Percentiles rank a stretch among this genome's conserved stretches.
Conservation (phyloP, 2,329 filamentous ascomycete genomes). For the Aureobasidium leucospermi region DNA sequence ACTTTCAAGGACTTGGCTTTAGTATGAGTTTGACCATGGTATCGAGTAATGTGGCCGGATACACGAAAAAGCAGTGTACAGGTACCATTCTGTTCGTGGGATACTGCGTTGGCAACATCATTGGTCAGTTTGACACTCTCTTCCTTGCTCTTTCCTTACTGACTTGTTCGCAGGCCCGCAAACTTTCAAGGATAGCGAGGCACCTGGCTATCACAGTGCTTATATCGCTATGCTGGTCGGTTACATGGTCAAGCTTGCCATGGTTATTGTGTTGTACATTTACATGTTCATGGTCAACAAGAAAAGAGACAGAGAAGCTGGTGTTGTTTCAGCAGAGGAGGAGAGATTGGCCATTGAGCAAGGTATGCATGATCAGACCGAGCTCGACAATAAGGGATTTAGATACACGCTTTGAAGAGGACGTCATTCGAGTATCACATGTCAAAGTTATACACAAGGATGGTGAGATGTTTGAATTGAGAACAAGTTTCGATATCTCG, state of each 20-base stretch:
- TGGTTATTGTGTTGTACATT: constrained; percentile 45
- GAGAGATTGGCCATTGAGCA: constrained; percentile 46
- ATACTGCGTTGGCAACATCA: constrained; percentile 45
- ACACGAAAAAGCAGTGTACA: constrained; percentile 49
- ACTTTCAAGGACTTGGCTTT: constrained; percentile 48
- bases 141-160: not conserved
- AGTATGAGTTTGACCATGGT: constrained; percentile 48
- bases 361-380: constrained; percentile 50
- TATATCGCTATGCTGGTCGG: constrained; percentile 52
- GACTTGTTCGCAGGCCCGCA: constrained; percentile 39
- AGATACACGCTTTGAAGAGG: constrained; percentile 40
- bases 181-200: constrained; percentile 45
- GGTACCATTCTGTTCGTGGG: constrained; percentile 45
- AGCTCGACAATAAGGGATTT: constrained; percentile 49
- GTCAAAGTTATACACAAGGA: no score
- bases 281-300: constrained; percentile 52
- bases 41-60: constrained; percentile 46
- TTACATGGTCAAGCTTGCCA: constrained; percentile 45
- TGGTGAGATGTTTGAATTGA: no score
- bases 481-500: no score
- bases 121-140: constrained; percentile 2
- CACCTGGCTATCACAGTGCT: constrained; percentile 43
- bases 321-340: constrained; percentile 31
- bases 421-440: no score
- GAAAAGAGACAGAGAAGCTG: constrained; percentile 43